Evolutionary conservation across 148 eudicot genomes (phyloP), one percentile per base, ranked within the genome.

Genomic region (Nepenthes gracilis): DNA sequence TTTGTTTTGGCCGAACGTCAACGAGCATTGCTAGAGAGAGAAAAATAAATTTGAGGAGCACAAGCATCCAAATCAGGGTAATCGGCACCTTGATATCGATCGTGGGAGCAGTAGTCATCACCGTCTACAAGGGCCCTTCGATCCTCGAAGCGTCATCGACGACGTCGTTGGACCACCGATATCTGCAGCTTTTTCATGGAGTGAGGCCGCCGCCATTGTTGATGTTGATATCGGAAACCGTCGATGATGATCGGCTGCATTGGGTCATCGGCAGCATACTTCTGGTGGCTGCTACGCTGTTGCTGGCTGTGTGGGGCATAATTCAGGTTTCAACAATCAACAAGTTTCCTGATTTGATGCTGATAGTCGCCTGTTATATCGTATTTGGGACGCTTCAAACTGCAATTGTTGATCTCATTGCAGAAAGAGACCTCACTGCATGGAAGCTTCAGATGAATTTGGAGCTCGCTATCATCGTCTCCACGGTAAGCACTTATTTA

Each of bases 331-430:
- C 80, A 5, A 80, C 88, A 6, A 65, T 71, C 62, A 63, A 72
- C 55, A 75, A 56, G 45, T 82, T 77, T 67, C 84, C 88, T 6
- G 80, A 89, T 36, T 73, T 77, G 75, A 81, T 83, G 90, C 80
- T 77, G 65, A 75, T 86, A 12, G 80, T 81, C 12, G 73, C 90
- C n/a, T 77, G 80, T 70, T 83, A 78, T 67, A 86, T 78, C 47
- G 37, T 82, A 15, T 73, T 75, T 57, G 97, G 94, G 55, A 82
- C 97, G 12, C 47, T 83, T 12, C 94, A 78, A 71, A 80, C 97
- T 9, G 78, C 80, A 35, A 54, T 78, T 14, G 64, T 82, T 65
- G 78, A 89, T 63, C 7, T 82, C 33, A 35, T 78, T 13, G 72
- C 83, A 2, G 90, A 86, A 60, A 75, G 81, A 64, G 75, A 89